These are phyloP conservation scores for Pythium phragmiticola DNA, from an alignment of 352 stramenopile genomes.

Conservation along the genomic window DNA sequence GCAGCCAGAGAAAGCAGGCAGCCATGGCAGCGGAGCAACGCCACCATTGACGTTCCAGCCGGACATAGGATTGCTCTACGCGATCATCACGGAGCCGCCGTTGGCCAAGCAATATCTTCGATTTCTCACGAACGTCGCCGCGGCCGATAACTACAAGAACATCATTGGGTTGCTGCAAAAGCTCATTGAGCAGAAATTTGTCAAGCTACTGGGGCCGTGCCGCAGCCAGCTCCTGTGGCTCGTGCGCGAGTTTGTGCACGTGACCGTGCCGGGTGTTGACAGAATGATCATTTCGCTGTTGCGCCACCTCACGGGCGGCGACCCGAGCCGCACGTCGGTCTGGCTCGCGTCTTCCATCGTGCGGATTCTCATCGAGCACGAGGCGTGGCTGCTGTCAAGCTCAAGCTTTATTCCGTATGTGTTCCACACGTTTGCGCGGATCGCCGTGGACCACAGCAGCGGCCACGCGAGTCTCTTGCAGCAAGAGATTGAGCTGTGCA, in stretches of 20 bases:
- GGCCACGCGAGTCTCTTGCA: conserved; percentile 64
- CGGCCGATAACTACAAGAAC: conserved; percentile 69
- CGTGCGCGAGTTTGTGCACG: conserved; percentile 73
- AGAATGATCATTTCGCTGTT: conserved; percentile 76
- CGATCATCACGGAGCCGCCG: conserved; percentile 65
- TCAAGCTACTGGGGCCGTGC: conserved; percentile 70
- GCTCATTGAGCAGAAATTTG: conserved; percentile 81
- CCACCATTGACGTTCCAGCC: conserved; percentile 67
- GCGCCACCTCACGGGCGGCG: conserved; percentile 64
- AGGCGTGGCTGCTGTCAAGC: conserved; percentile 69
- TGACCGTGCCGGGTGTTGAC: conserved; percentile 67
- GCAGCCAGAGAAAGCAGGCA: conserved; percentile 25
- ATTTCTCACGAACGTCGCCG: conserved; percentile 62
- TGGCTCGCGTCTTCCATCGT: conserved; percentile 82
- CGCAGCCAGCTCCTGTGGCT: conserved; percentile 81
- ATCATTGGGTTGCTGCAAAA: conserved; percentile 77
- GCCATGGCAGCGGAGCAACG: conserved; percentile 17
- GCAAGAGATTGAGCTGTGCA: conserved; percentile 79
- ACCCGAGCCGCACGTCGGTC: conserved; percentile 67
- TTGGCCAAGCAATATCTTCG: conserved; percentile 75
- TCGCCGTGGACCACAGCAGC: conserved; percentile 65
- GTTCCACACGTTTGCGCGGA: conserved; percentile 76
- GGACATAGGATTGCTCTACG: conserved; percentile 78
- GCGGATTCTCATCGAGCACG: conserved; percentile 75
- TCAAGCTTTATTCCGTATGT: conserved; percentile 78